Conservation (phyloP, 768 basidiomycete genomes). For the Lentinus brumalis region DNA sequence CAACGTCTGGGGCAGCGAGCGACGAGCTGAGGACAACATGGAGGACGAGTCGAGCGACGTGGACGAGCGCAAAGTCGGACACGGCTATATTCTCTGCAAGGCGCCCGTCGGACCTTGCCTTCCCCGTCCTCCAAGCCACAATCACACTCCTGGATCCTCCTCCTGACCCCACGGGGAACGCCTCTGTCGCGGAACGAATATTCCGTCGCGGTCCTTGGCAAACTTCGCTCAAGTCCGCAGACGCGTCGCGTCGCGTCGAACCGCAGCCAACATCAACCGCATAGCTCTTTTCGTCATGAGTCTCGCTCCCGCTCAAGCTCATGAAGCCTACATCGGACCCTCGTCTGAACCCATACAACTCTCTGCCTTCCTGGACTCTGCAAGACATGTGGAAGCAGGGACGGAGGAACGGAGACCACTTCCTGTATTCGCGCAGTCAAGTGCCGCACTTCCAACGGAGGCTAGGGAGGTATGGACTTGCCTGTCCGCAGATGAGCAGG, state of each 20-base stretch:
- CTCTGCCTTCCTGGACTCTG: constrained; percentile 28
- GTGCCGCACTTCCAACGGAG: constrained; percentile 1
- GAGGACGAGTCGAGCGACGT: neutral
- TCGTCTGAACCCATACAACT: constrained; percentile 33
- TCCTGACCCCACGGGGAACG: constrained; percentile 15
- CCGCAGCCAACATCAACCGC: neutral
- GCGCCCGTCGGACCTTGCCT: constrained; percentile 3
- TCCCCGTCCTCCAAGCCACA: neutral
- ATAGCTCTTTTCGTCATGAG: constrained; percentile 6
- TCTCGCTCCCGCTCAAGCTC: constrained; percentile 24
- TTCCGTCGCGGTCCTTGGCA: neutral
- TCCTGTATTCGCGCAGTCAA: constrained; percentile 8
- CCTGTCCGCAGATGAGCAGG: constrained; percentile 16
- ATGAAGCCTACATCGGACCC: constrained; percentile 30
- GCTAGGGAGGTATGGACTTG: constrained; percentile 9
- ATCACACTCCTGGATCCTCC: no score
- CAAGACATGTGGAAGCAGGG: constrained; percentile 11
- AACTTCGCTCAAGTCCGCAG: constrained; percentile 12
- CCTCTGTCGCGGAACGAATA: neutral
- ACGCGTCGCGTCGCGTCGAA: neutral
- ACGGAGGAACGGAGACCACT: neutral
- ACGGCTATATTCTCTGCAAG: neutral
- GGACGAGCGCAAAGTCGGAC: neutral
- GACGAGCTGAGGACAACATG: constrained; percentile 29
- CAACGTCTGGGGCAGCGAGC: constrained; percentile 26